phyloP scores from a whole-genome alignment of 345 rosid genomes.

The Combretum micranthum region DNA sequence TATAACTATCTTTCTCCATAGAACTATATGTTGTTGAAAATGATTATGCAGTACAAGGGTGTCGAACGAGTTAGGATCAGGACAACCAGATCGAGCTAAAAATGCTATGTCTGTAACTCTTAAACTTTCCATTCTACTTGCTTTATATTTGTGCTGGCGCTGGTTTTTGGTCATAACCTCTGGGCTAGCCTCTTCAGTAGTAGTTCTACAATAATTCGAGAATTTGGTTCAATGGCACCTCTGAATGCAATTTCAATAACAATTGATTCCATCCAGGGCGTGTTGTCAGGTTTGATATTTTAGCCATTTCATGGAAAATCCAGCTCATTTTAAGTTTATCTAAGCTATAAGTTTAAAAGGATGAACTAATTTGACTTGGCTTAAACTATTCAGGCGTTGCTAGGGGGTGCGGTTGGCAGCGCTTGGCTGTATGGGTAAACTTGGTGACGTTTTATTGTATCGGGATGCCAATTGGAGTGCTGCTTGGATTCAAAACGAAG shows the following conservation, averaged over 20 bases:
- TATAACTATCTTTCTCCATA: background rate
- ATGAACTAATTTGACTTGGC: background rate
- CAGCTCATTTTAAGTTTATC: background rate
- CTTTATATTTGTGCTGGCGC: conserved; percentile 29
- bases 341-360: background rate
- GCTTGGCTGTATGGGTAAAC: conserved; percentile 39
- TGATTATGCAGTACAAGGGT: conserved; percentile 57
- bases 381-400: conserved; percentile 40
- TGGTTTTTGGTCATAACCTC: conserved; percentile 41
- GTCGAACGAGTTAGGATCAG: conserved; percentile 78
- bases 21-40: no score
- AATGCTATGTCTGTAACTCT: conserved; percentile 39
- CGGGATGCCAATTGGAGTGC: conserved; percentile 41
- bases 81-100: conserved; percentile 35
- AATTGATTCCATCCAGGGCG: conserved; percentile 55
- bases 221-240: conserved; percentile 49
- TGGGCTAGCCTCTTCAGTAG: conserved; percentile 62
- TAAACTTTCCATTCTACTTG: conserved; percentile 50
- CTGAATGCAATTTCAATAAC: conserved; percentile 50
- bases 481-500: conserved; percentile 51
- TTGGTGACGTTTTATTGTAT: conserved; percentile 39
- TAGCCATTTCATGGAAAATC: background rate
- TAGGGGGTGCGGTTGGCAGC: conserved; percentile 82
- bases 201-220: conserved; percentile 24
- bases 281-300: conserved; percentile 42